A percentile compares a stretch with the other conserved stretches of the same genome.
phyloP scores from a whole-genome alignment of 1,139 yeast genomes.

The Candida sp. region DNA sequence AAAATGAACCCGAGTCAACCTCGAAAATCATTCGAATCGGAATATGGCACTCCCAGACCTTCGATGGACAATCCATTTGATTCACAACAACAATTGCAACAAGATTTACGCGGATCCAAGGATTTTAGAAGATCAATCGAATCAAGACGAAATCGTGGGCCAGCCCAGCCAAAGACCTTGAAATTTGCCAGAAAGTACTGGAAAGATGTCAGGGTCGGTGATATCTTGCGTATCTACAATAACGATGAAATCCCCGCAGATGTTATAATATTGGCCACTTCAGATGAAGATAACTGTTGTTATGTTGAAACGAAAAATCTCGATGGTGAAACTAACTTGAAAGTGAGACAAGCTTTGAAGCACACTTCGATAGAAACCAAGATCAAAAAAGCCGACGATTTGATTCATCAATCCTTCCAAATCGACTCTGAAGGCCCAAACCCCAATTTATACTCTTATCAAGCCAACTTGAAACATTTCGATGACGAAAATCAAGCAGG shows the following conservation, averaged over 20 bases:
- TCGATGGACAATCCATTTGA: constrained; percentile 9
- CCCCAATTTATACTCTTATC: constrained; percentile 50
- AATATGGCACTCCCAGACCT: constrained; percentile 13
- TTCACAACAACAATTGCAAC: constrained; percentile 16
- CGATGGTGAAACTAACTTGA: constrained; percentile 61
- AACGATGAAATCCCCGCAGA: constrained; percentile 63
- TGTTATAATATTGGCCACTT: constrained; percentile 45
- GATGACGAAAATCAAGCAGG: constrained; percentile 16
- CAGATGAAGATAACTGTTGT: constrained; percentile 53
- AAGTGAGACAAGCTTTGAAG: constrained; percentile 48
- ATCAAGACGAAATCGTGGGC: constrained; percentile 5
- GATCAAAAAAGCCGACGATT: constrained; percentile 41
- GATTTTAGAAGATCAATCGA: constrained; percentile 13
- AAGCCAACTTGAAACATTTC: constrained; percentile 47
- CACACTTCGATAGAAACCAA: constrained; percentile 33
- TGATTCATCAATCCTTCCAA: constrained; percentile 35
- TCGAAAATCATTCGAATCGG: constrained; percentile 37
- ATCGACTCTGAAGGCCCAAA: constrained; percentile 57
- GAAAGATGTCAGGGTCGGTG: constrained; percentile 57
- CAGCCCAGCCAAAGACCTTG: constrained; percentile 20
- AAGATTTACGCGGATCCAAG: constrained; percentile 18
- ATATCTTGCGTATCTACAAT: constrained; percentile 46
- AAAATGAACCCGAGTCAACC: constrained; percentile 8
- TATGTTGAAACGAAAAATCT: constrained; percentile 58
- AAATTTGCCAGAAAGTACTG: constrained; percentile 39